These are phyloP conservation scores for Xylaria sp. DNA, from an alignment of 2,329 filamentous ascomycete species.

Conservation along the genomic window DNA sequence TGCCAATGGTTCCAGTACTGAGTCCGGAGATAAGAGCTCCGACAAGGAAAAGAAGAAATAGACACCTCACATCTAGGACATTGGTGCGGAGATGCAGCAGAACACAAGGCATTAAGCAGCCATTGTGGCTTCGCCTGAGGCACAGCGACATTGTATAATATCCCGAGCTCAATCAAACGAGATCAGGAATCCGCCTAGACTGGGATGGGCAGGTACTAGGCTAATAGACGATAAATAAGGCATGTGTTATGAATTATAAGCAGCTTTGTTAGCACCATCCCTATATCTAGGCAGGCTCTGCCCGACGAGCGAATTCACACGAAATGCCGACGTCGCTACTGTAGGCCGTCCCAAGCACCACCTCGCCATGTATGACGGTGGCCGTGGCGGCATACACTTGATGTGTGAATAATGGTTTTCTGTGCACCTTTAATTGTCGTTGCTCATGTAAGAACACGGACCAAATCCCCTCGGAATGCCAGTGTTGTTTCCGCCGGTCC, in stretches of 20 bases:
- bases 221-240: constrained; percentile 34
- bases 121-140: constrained; percentile 13
- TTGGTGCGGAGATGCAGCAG: constrained; percentile 16
- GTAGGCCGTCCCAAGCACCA: background rate
- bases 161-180: constrained; percentile 31
- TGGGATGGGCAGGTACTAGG: constrained; percentile 26
- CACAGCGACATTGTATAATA: constrained; percentile 44
- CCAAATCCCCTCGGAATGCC: background rate
- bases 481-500: background rate
- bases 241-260: constrained; percentile 27
- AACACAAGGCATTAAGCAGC: constrained; percentile 21
- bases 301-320: background rate
- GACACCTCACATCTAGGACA: constrained; percentile 41
- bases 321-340: background rate
- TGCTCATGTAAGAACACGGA: background rate
- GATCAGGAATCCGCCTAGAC: constrained; percentile 26
- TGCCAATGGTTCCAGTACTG: constrained; percentile 67
- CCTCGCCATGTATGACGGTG: background rate
- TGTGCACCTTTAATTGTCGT: background rate
- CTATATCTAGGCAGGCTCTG: background rate
- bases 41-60: constrained; percentile 63
- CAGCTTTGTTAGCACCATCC: background rate
- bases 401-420: background rate
- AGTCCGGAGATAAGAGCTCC: constrained; percentile 51
- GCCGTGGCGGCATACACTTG: background rate